Evolutionary conservation across 1,284 basidiomycete genomes (phyloP), one percentile per base, ranked within the genome.

Genomic region (Malassezia restricta): DNA sequence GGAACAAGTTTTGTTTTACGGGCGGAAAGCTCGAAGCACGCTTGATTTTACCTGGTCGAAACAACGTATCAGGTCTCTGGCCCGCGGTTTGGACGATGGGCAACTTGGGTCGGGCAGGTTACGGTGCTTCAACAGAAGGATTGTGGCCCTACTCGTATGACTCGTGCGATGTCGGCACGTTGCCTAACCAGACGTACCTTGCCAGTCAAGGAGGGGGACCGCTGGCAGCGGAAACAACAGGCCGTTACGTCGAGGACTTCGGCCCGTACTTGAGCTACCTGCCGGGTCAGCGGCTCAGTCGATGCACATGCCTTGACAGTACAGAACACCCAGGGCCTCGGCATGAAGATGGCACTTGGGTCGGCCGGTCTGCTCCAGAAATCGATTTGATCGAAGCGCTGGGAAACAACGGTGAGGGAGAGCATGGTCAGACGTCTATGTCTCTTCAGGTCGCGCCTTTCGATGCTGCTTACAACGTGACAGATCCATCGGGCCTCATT

Each of bases 381-480:
- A 88, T 92, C 51, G 85, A 87, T 74, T 76, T 87, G 37, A 78
- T 87, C 54, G 85, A 87, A 71, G 85, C 84, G 11, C 49, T 55
- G 8, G 74, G 75, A 8, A 61, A 64, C 42, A 41, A 49, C 6
- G 47, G 47, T 17, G 45, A 47, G 0, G 56, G 54, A 8, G 49
- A 47, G 35, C 53, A 63, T n/a, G 66, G 68, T 6, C 56, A 54
- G 37, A 59, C 59, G 14, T 66, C 63, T 37, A 62, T 66, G 60
- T 68, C 64, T 3, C 49, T 57, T 6, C 69, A 72, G 48, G 56
- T 67, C 5, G 68, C 66, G 1, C 69, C 69, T 0, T 70, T 65
- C 53, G 64, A 65, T 45, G 56, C 57, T 1, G 62, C 57, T 12
- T 68, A 70, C 62, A 76, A 79, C 59, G 73, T 75, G n/a, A 71